Conservation (phyloP, 345 rosid species). For the Sisymbrium altissimum region DNA sequence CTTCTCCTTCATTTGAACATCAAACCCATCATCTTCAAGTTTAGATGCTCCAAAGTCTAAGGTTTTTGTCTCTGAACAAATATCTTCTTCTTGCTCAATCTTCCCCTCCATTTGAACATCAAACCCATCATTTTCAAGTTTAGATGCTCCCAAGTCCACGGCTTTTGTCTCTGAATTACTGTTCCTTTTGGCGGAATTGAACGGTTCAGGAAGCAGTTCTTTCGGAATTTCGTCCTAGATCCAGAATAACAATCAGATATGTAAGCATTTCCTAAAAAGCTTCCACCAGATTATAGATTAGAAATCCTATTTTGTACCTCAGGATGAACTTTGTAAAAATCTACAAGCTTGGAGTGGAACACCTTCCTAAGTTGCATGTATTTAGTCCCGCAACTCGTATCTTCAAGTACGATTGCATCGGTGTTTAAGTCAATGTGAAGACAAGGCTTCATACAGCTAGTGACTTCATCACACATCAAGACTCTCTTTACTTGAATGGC, state of each 20-base stretch:
- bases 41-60: background rate
- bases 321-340: slow-evolving; percentile 59
- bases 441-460: slow-evolving; percentile 75
- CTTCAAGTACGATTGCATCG: slow-evolving; percentile 44
- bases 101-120: slow-evolving; percentile 20
- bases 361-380: slow-evolving; percentile 51
- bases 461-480: slow-evolving; percentile 51
- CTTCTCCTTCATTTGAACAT: slow-evolving; percentile 19
- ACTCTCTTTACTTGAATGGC: slow-evolving; percentile 63
- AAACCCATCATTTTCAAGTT: slow-evolving; percentile 13
- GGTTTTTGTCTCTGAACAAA: background rate
- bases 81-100: slow-evolving; percentile 7
- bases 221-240: slow-evolving; percentile 73
- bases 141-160: background rate
- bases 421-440: slow-evolving; percentile 53
- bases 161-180: background rate
- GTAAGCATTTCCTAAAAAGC: background rate
- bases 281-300: background rate
- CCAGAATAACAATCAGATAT: background rate
- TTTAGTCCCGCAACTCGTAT: slow-evolving; percentile 37
- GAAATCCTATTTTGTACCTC: slow-evolving; percentile 40
- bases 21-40: slow-evolving; percentile 14
- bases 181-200: slow-evolving; percentile 34
- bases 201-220: slow-evolving; percentile 78
- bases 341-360: slow-evolving; percentile 55